Evolutionary conservation across 257 asterid species (phyloP).

Genomic region (Osmanthus fragrans): DNA sequence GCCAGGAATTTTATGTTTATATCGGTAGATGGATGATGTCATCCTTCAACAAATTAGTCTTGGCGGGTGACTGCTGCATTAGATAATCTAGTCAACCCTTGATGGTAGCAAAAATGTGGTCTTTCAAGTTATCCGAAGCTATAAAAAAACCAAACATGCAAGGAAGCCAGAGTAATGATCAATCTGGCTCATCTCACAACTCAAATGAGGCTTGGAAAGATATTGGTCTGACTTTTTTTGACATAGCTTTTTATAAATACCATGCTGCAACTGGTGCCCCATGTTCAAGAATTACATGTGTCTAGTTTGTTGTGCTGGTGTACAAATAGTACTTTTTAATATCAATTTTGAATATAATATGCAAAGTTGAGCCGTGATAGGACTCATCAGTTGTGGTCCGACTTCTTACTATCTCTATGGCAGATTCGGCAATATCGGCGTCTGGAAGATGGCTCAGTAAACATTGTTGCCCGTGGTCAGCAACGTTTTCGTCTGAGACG

Average conservation of each 20-base stretch:
- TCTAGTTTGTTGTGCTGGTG: slow-evolving; percentile 11
- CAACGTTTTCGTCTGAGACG: slow-evolving; percentile 92
- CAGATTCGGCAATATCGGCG: slow-evolving; percentile 90
- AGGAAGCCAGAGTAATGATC: not conserved
- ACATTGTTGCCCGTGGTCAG: slow-evolving; percentile 86
- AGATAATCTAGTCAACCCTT: not conserved
- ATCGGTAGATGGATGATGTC: not conserved
- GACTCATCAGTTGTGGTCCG: slow-evolving; percentile 9
- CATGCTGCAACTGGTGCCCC: not conserved
- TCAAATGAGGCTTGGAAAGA: not conserved
- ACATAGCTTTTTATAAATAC: not conserved
- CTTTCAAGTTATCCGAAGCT: not conserved
- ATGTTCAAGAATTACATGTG: not conserved
- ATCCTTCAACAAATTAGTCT: not conserved
- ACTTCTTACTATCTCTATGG: slow-evolving; percentile 21
- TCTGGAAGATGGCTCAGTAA: slow-evolving; percentile 92
- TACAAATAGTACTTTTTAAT: not conserved
- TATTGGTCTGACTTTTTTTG: not conserved
- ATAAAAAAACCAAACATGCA: not conserved
- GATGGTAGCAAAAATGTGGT: not conserved
- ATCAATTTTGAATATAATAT: not conserved
- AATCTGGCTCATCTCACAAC: not conserved
- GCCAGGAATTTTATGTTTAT: not conserved
- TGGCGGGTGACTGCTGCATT: not conserved
- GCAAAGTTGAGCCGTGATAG: slow-evolving; percentile 13